Evolutionary conservation across 2,329 filamentous ascomycete species (phyloP), one percentile per base, ranked within the genome.

Genomic region (Aspergillus japonicus): DNA sequence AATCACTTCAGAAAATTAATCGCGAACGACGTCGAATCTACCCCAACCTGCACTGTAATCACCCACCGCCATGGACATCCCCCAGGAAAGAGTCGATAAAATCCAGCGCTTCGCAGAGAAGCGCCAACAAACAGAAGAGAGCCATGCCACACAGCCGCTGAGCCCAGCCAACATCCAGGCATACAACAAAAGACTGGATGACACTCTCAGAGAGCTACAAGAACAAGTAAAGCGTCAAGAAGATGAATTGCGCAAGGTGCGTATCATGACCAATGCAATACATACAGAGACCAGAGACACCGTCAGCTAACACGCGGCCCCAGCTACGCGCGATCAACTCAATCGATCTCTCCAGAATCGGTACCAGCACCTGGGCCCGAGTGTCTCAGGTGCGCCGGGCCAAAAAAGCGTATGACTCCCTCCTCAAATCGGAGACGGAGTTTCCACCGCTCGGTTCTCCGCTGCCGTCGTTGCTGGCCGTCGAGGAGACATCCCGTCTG

Each of bases 401-500:
- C 69, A 87, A 85, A 66, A 77, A 81, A 53, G 89, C 89, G 3
- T 91, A 92, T 67, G 82, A 86, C 55, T 81, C 83, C 16, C 78
- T 92, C 50, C 82, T 85, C 12, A 78, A 83, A 48, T 81, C 83
- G 14, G 82, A 87, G 54, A 87, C 89, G 8, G 86, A 86, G 66
- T 77, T 94, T 23, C 90, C 91, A 2, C 80, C 82, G 24, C 78
- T 85, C 10, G 85, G 83, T 53, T 94, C 91, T 21, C 81, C 88
- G 5, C 75, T 95, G 6, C 89, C 90, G 3, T 85, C 87, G 6
- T 79, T 96, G 4, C 72, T 95, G 47, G 90, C 91, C 5, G 76
- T 92, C 56, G 86, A 89, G 54, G 86, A 84, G 67, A 87, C 88
- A 2, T 83, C 88, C 59, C 81, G 83, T 58, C 87, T 86, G 16